Evolutionary conservation across 805 yeast species (phyloP), one percentile per base, ranked within the genome.

Genomic region (Debaryomyces castellii): DNA sequence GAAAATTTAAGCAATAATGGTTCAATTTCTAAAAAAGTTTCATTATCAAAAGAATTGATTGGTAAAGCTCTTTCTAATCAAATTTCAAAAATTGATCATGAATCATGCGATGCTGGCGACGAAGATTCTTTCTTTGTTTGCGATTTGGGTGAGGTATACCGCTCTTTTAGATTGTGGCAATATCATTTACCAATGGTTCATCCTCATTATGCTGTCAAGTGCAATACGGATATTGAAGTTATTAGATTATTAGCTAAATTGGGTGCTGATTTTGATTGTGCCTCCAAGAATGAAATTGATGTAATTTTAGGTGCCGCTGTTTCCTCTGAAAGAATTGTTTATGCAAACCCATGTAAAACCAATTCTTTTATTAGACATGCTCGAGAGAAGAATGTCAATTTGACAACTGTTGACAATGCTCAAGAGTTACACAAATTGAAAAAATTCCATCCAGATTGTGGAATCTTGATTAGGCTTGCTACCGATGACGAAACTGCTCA

Each of bases 281-380:
- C 98, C 4, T 88, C 96, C 18, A 82, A 85, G 59, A 77, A 77
- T 51, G 99, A 92, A 69, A 89, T 92, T 57, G 84, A 83, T 44
- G 68, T 71, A 37, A 77, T 89, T 42, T 70, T 89, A 51, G 59
- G 66, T 16, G 59, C 84, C 48, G 92, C 92, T 6, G 80, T 85
- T 40, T 69, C 70, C 50, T 79, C 95, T 7, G 63, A 73, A 10
- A 74, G 87, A 51, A 86, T 92, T 58, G 78, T 94, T 45, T 92
- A 89, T 66, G 97, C 98, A 12, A 89, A 92, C 59, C 97, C 99
- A 10, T 88, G 97, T 67, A 92, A 92, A 68, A 82, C 91, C n/a
- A 78, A 81, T 41, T 86, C 96, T 16, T 89, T 83, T 53, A 71
- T 92, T 48, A 77, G 94, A 53, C 84, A 74, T 60, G 94, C 97